A percentile compares a stretch with the other conserved stretches of the same genome.
Conservation (phyloP, 2,329 filamentous ascomycete species). For the Xylaria sp. region DNA sequence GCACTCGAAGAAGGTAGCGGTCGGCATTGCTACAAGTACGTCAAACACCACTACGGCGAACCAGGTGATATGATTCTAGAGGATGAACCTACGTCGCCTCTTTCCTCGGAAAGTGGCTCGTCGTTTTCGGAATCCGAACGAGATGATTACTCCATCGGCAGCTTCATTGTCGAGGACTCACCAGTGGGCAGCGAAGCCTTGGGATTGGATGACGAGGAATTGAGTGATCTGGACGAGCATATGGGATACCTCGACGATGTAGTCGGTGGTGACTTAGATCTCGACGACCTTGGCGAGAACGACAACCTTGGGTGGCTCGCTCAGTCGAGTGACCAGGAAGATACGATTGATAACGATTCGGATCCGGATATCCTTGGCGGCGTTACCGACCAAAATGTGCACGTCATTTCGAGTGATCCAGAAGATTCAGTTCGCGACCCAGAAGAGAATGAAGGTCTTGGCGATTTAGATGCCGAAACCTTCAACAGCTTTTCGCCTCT, state of each 20-base stretch:
- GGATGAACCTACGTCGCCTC: not conserved
- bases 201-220: not conserved
- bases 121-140: constrained; percentile 10
- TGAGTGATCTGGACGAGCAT: not conserved
- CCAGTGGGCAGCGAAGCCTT: constrained; percentile 7
- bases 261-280: not conserved
- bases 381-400: constrained; percentile 13
- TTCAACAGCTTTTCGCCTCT: constrained; percentile 27
- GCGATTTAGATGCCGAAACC: constrained; percentile 16
- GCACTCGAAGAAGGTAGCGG: not conserved
- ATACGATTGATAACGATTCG: constrained; percentile 7
- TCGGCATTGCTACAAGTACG: not conserved
- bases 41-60: not conserved
- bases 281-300: constrained; percentile 15
- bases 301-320: constrained; percentile 14
- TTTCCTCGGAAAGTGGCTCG: constrained; percentile 2
- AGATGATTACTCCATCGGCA: constrained; percentile 27
- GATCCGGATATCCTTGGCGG: not conserved
- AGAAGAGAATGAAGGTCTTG: not conserved
- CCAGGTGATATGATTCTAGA: not conserved
- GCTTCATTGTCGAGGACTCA: constrained; percentile 15
- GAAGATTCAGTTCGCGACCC: constrained; percentile 3
- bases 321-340: not conserved
- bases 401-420: not conserved
- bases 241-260: constrained; percentile 1